Percentiles rank a stretch among this genome's conserved stretches.
phyloP scores from a whole-genome alignment of 1,284 basidiomycete genomes.

The Leccinum ponderosum region DNA sequence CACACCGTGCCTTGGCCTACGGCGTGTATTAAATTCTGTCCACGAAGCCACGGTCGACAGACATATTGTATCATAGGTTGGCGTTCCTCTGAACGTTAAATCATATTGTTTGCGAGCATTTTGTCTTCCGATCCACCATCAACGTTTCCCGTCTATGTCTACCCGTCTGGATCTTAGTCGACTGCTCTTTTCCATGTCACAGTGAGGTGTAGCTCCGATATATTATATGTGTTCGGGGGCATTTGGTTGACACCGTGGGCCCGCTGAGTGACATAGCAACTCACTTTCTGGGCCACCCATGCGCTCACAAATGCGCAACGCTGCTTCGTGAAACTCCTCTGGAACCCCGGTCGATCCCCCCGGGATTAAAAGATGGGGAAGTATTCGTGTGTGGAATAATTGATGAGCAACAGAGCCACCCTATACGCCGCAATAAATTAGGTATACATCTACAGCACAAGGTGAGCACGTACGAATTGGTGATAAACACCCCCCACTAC shows the following conservation, averaged over 20 bases:
- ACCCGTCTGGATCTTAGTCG: too few relatives aligned
- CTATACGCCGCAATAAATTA: conserved; percentile 8
- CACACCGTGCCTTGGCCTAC: too few relatives aligned
- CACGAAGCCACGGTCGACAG: too few relatives aligned
- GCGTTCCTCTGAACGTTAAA: too few relatives aligned
- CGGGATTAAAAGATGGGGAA: conserved; percentile 34
- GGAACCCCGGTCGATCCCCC: conserved; percentile 30
- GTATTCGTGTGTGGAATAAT: conserved; percentile 36
- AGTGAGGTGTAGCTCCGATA: too few relatives aligned
- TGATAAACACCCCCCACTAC: conserved; percentile 76
- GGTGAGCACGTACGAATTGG: conserved; percentile 63
- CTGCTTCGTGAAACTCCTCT: conserved; percentile 31
- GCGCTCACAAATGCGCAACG: conserved; percentile 29
- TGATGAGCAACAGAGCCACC: conserved; percentile 36
- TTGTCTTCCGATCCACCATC: too few relatives aligned
- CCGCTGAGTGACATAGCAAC: conserved; percentile 6
- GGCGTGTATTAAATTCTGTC: too few relatives aligned
- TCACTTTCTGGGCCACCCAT: conserved; percentile 35
- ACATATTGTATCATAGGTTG: too few relatives aligned
- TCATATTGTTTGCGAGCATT: too few relatives aligned
- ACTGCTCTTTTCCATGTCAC: too few relatives aligned
- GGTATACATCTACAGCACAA: conserved; percentile 1
- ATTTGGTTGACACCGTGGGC: background rate
- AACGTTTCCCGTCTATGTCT: too few relatives aligned
- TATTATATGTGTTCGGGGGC: background rate